Conservation (phyloP, 306 rosid genomes). For the Fragaria ananassa region DNA sequence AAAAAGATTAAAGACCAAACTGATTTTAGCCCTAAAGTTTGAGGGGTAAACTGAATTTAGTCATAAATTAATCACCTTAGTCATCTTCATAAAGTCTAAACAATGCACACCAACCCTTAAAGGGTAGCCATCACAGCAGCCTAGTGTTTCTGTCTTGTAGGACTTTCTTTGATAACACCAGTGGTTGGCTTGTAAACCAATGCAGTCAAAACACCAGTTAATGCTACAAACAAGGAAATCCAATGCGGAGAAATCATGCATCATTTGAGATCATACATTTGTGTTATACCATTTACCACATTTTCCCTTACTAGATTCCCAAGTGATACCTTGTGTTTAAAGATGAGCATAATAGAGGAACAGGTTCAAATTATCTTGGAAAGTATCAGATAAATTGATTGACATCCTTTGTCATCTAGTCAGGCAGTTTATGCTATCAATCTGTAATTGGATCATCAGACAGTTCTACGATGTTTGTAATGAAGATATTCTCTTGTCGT, state of each 20-base stretch:
- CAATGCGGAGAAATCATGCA: not conserved
- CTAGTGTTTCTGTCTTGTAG: not conserved
- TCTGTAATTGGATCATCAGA: not conserved
- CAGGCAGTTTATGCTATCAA: not conserved
- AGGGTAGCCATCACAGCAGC: not conserved
- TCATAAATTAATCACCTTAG: not conserved
- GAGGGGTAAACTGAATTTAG: too few species aligned
- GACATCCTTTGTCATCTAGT: not conserved
- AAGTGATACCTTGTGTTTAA: not conserved
- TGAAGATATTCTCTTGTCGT: not conserved
- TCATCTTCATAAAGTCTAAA: not conserved
- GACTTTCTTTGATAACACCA: not conserved
- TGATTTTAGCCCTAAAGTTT: too few species aligned
- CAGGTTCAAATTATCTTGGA: not conserved
- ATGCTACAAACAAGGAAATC: not conserved
- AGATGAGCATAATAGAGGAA: not conserved
- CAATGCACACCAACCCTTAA: not conserved
- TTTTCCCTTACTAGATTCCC: not conserved
- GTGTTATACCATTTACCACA: not conserved
- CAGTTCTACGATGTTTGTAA: not conserved
- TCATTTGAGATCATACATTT: not conserved
- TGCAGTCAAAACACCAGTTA: not conserved
- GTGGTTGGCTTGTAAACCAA: conserved; percentile 1
- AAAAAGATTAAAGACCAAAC: too few species aligned
- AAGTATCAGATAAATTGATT: not conserved